These are phyloP conservation scores for Trichoderma oligosporum DNA, from an alignment of 2,329 filamentous ascomycete genomes.

Conservation along the genomic window DNA sequence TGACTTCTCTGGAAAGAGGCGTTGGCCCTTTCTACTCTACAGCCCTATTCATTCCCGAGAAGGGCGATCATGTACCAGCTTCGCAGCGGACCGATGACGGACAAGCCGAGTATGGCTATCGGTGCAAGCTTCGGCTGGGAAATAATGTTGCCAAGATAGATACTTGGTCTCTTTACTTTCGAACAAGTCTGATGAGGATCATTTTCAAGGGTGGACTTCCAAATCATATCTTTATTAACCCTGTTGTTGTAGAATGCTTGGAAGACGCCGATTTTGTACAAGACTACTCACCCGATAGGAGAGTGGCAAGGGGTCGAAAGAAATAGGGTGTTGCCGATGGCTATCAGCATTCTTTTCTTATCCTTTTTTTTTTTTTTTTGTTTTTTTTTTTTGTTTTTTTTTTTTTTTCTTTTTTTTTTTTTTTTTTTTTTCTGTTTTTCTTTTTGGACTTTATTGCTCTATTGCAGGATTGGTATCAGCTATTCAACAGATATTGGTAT, in stretches of 20 bases:
- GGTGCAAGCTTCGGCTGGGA: constrained; percentile 48
- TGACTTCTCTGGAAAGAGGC: constrained; percentile 52
- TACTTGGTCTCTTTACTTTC: constrained; percentile 48
- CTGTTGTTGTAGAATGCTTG: constrained; percentile 37
- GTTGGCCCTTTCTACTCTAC: constrained; percentile 54
- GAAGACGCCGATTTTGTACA: constrained; percentile 37
- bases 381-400: not conserved
- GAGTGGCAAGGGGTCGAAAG: constrained; percentile 23
- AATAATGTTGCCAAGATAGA: constrained; percentile 45
- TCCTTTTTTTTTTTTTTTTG: not conserved
- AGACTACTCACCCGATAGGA: constrained; percentile 19
- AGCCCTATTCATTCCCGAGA: constrained; percentile 39
- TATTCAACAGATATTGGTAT: too few species aligned
- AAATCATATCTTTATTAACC: constrained; percentile 38
- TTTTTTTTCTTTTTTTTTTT: not conserved
- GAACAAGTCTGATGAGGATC: constrained; percentile 46
- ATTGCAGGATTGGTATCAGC: too few species aligned
- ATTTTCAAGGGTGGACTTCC: constrained; percentile 46
- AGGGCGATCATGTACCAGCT: constrained; percentile 42
- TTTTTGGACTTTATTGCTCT: too few species aligned
- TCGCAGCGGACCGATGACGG: constrained; percentile 41
- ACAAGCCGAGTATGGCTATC: constrained; percentile 50
- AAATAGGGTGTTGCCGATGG: constrained; percentile 9
- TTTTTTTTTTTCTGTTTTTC: not conserved
- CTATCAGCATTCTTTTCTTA: not conserved